phyloP scores from a whole-genome alignment of 768 basidiomycete genomes.

The Coprinellus micaceus region DNA sequence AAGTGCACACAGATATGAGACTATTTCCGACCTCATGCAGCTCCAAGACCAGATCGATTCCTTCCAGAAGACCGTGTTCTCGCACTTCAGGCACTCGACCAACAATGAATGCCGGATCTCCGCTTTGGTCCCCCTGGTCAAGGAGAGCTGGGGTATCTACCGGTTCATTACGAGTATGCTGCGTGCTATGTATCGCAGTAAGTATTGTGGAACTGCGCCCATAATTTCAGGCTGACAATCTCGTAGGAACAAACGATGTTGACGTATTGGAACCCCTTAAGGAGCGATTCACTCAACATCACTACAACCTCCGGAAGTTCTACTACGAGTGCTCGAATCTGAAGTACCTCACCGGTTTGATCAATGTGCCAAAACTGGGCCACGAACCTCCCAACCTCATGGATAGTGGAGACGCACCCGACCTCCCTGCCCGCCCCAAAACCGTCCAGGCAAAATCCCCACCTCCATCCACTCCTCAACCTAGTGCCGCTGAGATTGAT shows the following conservation, averaged over 20 bases:
- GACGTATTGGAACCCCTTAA: conserved; percentile 89
- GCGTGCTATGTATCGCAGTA: conserved; percentile 92
- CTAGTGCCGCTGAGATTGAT: conserved; percentile 67
- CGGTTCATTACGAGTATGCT: conserved; percentile 99
- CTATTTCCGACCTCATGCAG: conserved; percentile 95
- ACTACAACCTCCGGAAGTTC: conserved; percentile 91
- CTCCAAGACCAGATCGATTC: conserved; percentile 98
- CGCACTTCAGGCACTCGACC: conserved; percentile 84
- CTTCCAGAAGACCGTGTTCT: conserved; percentile 96
- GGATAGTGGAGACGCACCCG: conserved; percentile 79
- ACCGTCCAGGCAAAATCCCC: conserved; percentile 49
- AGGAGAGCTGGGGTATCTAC: conserved; percentile 99
- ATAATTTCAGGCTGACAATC: background rate
- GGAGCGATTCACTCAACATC: conserved; percentile 85
- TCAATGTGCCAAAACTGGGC: conserved; percentile 97
- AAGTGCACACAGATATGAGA: conserved; percentile 74
- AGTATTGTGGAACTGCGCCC: conserved; percentile 21
- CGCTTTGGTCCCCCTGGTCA: conserved; percentile 91
- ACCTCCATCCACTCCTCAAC: conserved; percentile 67
- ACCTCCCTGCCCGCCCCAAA: conserved; percentile 79
- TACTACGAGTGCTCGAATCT: conserved; percentile 99
- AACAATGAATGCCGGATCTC: conserved; percentile 99
- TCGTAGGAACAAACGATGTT: conserved; percentile 76
- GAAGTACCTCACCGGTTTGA: conserved; percentile 94
- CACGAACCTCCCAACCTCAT: conserved; percentile 94